A percentile compares a stretch with the other conserved stretches of the same genome.
Conservation (phyloP, 1,139 yeast species). For the Taphrina communis region DNA sequence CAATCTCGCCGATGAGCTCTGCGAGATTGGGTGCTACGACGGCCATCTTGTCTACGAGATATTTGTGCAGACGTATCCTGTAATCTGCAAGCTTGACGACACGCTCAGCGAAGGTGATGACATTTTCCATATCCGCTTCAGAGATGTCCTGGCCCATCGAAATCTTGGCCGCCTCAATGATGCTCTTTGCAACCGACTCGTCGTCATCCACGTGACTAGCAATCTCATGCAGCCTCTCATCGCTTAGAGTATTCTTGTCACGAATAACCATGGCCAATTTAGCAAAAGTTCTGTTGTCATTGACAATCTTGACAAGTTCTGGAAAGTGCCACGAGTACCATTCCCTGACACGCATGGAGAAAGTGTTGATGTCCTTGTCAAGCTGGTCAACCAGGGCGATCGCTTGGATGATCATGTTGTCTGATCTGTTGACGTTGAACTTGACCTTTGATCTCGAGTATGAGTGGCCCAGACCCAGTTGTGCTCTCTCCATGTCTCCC, state of each 20-base stretch:
- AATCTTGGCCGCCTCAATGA: constrained; percentile 93
- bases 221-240: constrained; percentile 84
- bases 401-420: constrained; percentile 98
- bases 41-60: constrained; percentile 91
- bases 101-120: constrained; percentile 87
- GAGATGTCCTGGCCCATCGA: constrained; percentile 99
- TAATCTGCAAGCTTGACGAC: constrained; percentile 93
- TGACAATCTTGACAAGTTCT: constrained; percentile 94
- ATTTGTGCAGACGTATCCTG: constrained; percentile 89
- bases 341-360: constrained; percentile 90
- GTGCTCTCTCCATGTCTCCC: constrained; percentile 97
- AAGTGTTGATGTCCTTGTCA: constrained; percentile 96
- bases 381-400: constrained; percentile 94
- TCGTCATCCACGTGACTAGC: constrained; percentile 91
- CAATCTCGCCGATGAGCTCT: constrained; percentile 93
- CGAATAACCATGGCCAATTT: constrained; percentile 78
- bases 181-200: constrained; percentile 89
- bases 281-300: constrained; percentile 87
- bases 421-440: constrained; percentile 96
- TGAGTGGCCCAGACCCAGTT: constrained; percentile 82
- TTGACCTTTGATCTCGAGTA: constrained; percentile 98
- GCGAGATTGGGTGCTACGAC: constrained; percentile 98
- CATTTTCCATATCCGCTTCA: constrained; percentile 82
- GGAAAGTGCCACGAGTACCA: constrained; percentile 99
- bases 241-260: constrained; percentile 79